Evolutionary conservation across 139 green algal species (phyloP).

Genomic region (Auxenochlorella pyrenoidosa): DNA sequence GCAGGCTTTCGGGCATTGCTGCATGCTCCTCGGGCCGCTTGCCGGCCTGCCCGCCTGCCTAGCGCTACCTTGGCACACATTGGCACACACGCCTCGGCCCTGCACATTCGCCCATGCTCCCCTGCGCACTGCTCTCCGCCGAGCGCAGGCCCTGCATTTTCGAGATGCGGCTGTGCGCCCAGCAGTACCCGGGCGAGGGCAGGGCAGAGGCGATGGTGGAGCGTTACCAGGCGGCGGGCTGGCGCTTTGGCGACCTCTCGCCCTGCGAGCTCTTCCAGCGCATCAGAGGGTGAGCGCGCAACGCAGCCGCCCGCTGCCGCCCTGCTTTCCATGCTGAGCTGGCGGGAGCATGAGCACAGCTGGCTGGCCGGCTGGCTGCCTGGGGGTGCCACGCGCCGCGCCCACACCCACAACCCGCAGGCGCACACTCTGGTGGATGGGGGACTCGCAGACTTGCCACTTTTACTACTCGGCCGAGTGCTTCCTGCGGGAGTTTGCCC

Average conservation of each 20-base stretch:
- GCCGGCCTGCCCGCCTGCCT: too few species aligned
- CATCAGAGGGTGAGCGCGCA: background rate
- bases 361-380: too few species aligned
- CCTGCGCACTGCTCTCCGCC: background rate
- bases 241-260: background rate
- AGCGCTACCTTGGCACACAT: too few species aligned
- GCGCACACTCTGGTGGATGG: slow-evolving; percentile 44
- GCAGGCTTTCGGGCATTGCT: background rate
- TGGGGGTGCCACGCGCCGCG: background rate
- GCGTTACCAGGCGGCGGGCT: background rate
- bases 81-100: too few species aligned
- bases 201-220: background rate
- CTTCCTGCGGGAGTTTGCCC: slow-evolving; percentile 29
- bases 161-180: background rate
- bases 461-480: slow-evolving; percentile 35
- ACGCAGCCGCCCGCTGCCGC: background rate
- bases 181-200: background rate
- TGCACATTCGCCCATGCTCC: background rate
- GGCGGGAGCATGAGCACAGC: too few species aligned
- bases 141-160: background rate
- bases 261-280: slow-evolving; percentile 12
- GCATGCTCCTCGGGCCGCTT: too few species aligned
- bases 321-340: background rate
- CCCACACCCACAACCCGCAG: background rate
- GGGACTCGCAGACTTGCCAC: slow-evolving; percentile 43